Percentiles rank a stretch among this genome's conserved stretches.
These are phyloP conservation scores for Podospora bellae-mahoneyi DNA, from an alignment of 495 filamentous ascomycete species.

Conservation along the genomic window DNA sequence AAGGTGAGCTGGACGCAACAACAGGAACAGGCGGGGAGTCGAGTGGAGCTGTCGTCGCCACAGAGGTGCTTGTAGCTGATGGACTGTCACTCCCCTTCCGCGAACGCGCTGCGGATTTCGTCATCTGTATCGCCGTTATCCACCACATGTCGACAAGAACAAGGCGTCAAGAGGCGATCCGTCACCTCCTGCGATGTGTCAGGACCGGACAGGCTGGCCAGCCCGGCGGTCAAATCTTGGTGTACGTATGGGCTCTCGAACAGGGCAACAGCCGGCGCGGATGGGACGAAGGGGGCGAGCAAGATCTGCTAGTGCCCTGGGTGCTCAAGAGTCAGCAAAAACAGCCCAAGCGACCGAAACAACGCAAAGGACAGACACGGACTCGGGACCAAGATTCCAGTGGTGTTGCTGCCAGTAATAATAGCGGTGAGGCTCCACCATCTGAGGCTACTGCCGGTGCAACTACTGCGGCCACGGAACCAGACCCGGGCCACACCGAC, in stretches of 20 bases:
- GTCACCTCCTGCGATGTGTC: conserved; percentile 67
- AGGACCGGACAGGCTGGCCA: conserved; percentile 36
- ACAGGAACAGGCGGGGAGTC: conserved; percentile 15
- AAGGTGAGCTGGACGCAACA: conserved; percentile 10
- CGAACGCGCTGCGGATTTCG: conserved; percentile 74
- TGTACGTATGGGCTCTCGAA: conserved; percentile 98
- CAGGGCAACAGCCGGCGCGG: conserved; percentile 85
- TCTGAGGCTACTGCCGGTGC: conserved; percentile 9
- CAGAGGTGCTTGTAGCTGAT: conserved; percentile 64
- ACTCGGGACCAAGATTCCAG: conserved; percentile 15
- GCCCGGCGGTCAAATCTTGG: conserved; percentile 61
- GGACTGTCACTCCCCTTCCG: conserved; percentile 68
- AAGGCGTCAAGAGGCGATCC: conserved; percentile 70
- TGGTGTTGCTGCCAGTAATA: conserved; percentile 19
- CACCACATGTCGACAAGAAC: conserved; percentile 88
- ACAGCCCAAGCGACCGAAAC: conserved; percentile 16
- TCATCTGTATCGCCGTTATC: conserved; percentile 88
- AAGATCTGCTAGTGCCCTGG: conserved; percentile 98
- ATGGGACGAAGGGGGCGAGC: conserved; percentile 81
- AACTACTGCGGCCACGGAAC: conserved; percentile 11
- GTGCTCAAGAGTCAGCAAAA: conserved; percentile 55
- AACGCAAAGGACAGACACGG: conserved; percentile 14
- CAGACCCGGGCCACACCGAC: conserved; percentile 30
- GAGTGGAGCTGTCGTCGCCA: conserved; percentile 21
- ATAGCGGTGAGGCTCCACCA: conserved; percentile 24